Base-by-base conservation (phyloP, 2,329 filamentous ascomycete species). In the Fusarium burgessii region DNA sequence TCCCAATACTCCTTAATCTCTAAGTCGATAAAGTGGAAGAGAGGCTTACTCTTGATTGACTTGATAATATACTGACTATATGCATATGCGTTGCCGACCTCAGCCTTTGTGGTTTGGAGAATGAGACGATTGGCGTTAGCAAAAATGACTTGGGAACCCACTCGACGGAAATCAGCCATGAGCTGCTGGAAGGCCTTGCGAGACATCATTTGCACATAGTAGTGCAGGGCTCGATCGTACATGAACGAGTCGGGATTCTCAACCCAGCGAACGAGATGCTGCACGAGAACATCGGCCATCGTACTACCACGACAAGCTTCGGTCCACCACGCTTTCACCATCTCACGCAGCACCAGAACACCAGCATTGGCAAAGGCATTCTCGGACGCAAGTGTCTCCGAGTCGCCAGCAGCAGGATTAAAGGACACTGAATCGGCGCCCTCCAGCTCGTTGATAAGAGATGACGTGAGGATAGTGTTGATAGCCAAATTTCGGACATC, bases 1-100 rank as follows among this genome's bases (percentile, higher is more conserved):
- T 99, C 96, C 96, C 96, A 99, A 81, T 98, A 99, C 79, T 99
- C 96, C 74, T 95, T 97, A 80, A 99, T 96, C 75, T 98, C 93
- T 6, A 99, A 86, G 76, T 99, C 96, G 70, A 99, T 90, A 78
- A 99, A 99, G 80, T 98, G 93, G 82, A 99, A 99, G 0, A 98
- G 87, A 0, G 96, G 94, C 77, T 98, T 98, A 61, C 90, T 91
- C 81, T 97, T 95, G 83, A 99, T 98, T 0, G 95, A 97, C 83
- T 98, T 98, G 77, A 99, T 88, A 68, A 99, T 97, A 82, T 99
- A 99, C 80, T 98, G 93, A 74, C 93, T 95, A 84, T 98, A 99
- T 0, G 96, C 95, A 74, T 93, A 98, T 0, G 97, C 96, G 77
- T 98, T 99, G 63, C 94, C 94, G 2, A 99, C 95, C 81, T 99